Conservation (phyloP, 768 basidiomycete genomes). For the Russula compacta region DNA sequence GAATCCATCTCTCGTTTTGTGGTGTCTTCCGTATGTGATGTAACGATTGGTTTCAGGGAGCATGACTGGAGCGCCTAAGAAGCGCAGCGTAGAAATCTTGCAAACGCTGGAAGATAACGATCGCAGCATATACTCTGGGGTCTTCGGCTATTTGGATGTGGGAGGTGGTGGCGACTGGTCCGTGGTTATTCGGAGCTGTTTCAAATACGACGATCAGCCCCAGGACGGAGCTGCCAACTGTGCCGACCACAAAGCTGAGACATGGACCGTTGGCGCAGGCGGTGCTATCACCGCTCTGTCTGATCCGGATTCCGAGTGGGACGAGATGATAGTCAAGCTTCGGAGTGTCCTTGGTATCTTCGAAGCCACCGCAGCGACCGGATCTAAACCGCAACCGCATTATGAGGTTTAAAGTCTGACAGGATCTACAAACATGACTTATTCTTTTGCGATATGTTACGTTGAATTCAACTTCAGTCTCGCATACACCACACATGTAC, state of each 20-base stretch:
- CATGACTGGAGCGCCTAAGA: constrained; percentile 97
- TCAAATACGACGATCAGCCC: constrained; percentile 49
- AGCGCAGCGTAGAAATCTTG: constrained; percentile 85
- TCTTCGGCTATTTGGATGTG: constrained; percentile 87
- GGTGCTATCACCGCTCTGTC: constrained; percentile 94
- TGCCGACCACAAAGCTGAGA: constrained; percentile 30
- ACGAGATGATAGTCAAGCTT: constrained; percentile 86
- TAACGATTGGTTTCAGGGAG: constrained; percentile 45
- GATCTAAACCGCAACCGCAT: not conserved
- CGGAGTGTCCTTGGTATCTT: constrained; percentile 67
- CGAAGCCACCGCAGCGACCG: constrained; percentile 25
- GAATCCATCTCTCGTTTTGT: constrained; percentile 12
- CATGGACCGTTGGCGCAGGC: constrained; percentile 84
- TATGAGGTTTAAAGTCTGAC: not conserved
- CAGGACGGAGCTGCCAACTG: not conserved
- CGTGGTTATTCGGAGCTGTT: constrained; percentile 88
- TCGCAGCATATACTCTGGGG: constrained; percentile 82
- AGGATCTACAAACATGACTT: not conserved
- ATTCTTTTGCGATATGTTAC: not conserved
- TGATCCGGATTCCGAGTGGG: constrained; percentile 81
- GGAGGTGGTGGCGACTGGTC: constrained; percentile 89
- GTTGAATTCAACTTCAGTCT: constrained; percentile 33
- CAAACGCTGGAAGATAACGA: constrained; percentile 65
- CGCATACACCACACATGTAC: not conserved
- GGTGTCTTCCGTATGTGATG: not conserved